phyloP scores from a whole-genome alignment of 2,329 filamentous ascomycete genomes.

The Leptographium procerum region DNA sequence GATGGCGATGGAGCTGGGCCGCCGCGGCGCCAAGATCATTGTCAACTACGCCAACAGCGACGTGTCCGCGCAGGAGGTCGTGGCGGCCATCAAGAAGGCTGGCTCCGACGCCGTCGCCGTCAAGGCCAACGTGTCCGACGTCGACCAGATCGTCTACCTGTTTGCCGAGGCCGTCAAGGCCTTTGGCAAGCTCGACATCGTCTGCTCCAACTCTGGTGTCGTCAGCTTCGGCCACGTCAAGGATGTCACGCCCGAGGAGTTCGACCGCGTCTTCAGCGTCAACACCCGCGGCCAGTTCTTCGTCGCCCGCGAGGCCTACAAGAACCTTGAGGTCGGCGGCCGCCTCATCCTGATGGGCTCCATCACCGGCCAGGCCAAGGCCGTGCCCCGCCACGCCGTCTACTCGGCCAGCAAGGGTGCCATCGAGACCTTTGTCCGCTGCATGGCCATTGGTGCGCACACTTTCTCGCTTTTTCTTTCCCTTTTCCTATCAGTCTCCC shows the following conservation, averaged over 20 bases:
- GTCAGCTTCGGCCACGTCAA: conserved; percentile 48
- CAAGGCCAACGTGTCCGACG: conserved; percentile 22
- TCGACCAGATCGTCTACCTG: conserved; percentile 19
- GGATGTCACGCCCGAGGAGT: conserved; percentile 46
- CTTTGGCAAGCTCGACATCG: conserved; percentile 51
- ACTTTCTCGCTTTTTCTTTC: not conserved
- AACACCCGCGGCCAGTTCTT: conserved; percentile 52
- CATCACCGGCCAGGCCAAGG: conserved; percentile 34
- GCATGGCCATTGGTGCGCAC: conserved; percentile 15
- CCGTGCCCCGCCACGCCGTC: conserved; percentile 21
- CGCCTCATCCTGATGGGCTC: conserved; percentile 52
- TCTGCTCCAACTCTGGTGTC: conserved; percentile 49
- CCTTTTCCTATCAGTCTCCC: not conserved
- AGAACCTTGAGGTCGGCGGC: conserved; percentile 49
- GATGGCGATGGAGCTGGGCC: conserved; percentile 35
- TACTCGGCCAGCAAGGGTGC: conserved; percentile 25
- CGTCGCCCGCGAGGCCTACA: conserved; percentile 50
- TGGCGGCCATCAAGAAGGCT: conserved; percentile 12
- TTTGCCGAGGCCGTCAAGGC: conserved; percentile 40
- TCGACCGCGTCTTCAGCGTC: conserved; percentile 49
- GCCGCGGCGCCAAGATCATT: conserved; percentile 22
- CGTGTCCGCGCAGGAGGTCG: conserved; percentile 12
- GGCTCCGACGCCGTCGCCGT: conserved; percentile 17
- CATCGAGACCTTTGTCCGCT: conserved; percentile 22
- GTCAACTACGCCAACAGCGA: conserved; percentile 19